A percentile compares a stretch with the other conserved stretches of the same genome.
phyloP scores from a whole-genome alignment of 2,329 filamentous ascomycete species.

The Fusarium temperatum region DNA sequence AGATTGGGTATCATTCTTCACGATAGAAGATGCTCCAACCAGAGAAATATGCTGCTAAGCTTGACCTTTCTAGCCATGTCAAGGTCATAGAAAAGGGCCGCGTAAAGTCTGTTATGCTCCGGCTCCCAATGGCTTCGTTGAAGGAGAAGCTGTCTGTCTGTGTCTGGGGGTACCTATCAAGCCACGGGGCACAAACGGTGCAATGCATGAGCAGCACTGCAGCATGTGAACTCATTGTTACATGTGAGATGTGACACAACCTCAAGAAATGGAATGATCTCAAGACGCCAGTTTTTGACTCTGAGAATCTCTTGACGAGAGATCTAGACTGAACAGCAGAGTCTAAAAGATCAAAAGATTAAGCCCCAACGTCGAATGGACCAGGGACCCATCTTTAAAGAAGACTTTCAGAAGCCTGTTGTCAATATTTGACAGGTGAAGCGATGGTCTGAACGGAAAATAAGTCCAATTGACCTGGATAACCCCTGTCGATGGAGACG shows the following conservation, averaged over 20 bases:
- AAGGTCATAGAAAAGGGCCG: background rate
- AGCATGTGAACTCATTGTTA: background rate
- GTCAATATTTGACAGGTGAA: slow-evolving; percentile 18
- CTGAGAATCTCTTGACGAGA: background rate
- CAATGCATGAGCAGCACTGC: slow-evolving; percentile 8
- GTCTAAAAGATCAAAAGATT: background rate
- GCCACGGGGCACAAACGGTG: background rate
- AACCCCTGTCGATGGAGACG: slow-evolving; percentile 26
- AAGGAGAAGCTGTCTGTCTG: background rate
- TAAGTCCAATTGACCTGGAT: slow-evolving; percentile 25
- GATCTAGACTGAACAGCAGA: slow-evolving; percentile 1
- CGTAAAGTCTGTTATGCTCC: background rate
- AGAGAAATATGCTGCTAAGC: background rate
- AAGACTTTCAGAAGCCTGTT: slow-evolving; percentile 3
- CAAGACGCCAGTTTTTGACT: background rate
- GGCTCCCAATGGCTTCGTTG: background rate
- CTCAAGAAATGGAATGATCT: slow-evolving; percentile 10
- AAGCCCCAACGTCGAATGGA: background rate
- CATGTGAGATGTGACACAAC: slow-evolving; percentile 26
- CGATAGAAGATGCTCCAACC: background rate
- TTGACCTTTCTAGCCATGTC: background rate
- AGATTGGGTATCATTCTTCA: background rate
- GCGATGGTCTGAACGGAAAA: slow-evolving; percentile 3
- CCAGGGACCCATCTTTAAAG: slow-evolving; percentile 10
- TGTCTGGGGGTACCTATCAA: background rate